Evolutionary conservation across 441 rosid genomes (phyloP).

Genomic region (Monsonia emarginata): DNA sequence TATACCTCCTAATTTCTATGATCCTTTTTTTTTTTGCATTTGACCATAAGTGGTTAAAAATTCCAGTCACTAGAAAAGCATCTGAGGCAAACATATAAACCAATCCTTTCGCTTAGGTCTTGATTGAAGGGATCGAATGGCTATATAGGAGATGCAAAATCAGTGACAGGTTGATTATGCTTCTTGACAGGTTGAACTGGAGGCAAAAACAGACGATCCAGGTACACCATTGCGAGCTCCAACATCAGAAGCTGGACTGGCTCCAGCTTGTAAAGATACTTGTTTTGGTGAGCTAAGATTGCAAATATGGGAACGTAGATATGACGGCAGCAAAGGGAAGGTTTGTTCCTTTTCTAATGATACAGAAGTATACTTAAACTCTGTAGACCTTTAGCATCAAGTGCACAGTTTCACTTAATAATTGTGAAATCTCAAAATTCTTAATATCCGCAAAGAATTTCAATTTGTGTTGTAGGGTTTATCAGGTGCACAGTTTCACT

Average conservation of each 20-base stretch:
- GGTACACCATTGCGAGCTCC: slow-evolving; percentile 90
- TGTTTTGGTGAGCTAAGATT: slow-evolving; percentile 62
- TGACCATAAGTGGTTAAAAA: neutral
- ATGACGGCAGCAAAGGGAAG: slow-evolving; percentile 77
- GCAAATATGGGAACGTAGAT: slow-evolving; percentile 69
- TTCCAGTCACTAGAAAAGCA: neutral
- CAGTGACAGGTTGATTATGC: neutral
- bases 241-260: slow-evolving; percentile 64
- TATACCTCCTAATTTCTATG: too few relatives aligned
- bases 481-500: too few relatives aligned
- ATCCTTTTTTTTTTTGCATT: neutral
- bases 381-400: too few relatives aligned
- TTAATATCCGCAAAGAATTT: too few relatives aligned
- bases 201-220: slow-evolving; percentile 57
- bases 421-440: too few relatives aligned
- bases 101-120: neutral
- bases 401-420: too few relatives aligned
- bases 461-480: too few relatives aligned
- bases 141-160: neutral
- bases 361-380: neutral
- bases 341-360: slow-evolving; percentile 24
- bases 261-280: slow-evolving; percentile 83
- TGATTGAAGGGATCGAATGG: slow-evolving; percentile 4
- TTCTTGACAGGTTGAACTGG: slow-evolving; percentile 57
- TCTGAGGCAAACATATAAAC: too few relatives aligned